Conservation (phyloP, 176 grass and related monocot genomes). For the Paspalum notatum region DNA sequence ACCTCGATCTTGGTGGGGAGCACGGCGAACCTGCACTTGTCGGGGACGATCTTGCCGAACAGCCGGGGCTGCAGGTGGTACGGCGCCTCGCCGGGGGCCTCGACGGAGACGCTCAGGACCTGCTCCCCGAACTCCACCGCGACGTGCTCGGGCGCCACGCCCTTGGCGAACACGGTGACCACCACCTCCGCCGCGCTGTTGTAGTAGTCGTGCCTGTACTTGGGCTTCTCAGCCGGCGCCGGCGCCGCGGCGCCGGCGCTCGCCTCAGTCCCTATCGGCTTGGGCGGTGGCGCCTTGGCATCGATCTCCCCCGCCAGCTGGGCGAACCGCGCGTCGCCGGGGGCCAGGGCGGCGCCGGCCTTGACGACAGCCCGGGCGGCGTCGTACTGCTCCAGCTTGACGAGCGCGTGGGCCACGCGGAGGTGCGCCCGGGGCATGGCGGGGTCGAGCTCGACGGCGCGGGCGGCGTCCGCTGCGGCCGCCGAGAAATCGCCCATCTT, state of each 20-base stretch:
- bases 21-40: constrained; percentile 14
- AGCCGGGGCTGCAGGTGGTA: constrained; percentile 34
- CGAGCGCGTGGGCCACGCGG: constrained; percentile 42
- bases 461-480: constrained; percentile 20
- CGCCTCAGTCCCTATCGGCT: neutral
- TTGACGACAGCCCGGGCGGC: constrained; percentile 53
- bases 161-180: constrained; percentile 37
- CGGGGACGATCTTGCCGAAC: constrained; percentile 34
- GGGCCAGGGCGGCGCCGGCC: constrained; percentile 50
- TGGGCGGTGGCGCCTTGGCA: constrained; percentile 6
- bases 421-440: constrained; percentile 17
- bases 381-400: constrained; percentile 64
- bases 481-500: constrained; percentile 55
- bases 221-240: neutral
- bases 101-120: constrained; percentile 31
- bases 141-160: constrained; percentile 20
- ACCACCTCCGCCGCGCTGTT: constrained; percentile 34
- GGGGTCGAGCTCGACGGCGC: constrained; percentile 26
- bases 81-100: constrained; percentile 30
- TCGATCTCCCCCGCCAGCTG: constrained; percentile 35
- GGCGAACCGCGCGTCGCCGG: constrained; percentile 41
- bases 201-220: constrained; percentile 38
- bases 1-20: constrained; percentile 39
- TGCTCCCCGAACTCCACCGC: constrained; percentile 35
- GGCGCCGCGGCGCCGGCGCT: neutral